A percentile compares a stretch with the other conserved stretches of the same genome.
These are phyloP conservation scores for Ganoderma lingzhi DNA, from an alignment of 1,284 basidiomycete genomes.

Conservation along the genomic window DNA sequence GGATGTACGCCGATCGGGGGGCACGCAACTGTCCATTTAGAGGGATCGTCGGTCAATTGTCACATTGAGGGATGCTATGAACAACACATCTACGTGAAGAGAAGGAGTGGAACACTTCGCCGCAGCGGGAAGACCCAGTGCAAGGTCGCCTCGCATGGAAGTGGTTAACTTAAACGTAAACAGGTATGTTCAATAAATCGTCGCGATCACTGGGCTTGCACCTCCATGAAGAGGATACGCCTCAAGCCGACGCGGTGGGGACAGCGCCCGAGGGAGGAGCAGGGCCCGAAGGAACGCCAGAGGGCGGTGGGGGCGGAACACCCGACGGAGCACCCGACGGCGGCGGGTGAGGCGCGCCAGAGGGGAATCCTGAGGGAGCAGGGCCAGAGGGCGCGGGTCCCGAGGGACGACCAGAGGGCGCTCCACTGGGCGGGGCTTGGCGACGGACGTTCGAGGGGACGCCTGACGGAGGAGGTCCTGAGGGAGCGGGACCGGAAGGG, in stretches of 20 bases:
- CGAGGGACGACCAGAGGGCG: neutral
- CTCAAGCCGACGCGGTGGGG: neutral
- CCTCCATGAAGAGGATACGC: neutral
- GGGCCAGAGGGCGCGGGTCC: neutral
- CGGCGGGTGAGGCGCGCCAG: neutral
- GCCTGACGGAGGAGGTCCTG: neutral
- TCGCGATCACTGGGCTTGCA: too few species aligned
- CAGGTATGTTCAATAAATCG: neutral
- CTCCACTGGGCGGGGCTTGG: neutral
- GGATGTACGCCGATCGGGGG: too few species aligned
- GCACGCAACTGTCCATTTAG: too few species aligned
- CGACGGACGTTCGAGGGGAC: neutral
- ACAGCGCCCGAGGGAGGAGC: neutral
- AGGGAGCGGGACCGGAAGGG: neutral
- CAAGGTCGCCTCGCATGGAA: too few species aligned
- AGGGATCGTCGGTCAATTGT: too few species aligned
- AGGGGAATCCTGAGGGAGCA: neutral
- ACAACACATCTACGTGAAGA: too few species aligned
- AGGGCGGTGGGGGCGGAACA: neutral
- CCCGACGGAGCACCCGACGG: neutral
- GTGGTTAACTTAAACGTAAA: neutral
- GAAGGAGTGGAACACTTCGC: too few species aligned
- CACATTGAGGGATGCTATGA: too few species aligned
- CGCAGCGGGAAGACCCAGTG: too few species aligned
- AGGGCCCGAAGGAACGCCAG: neutral